Percentiles rank a stretch among this genome's conserved stretches.
Conservation (phyloP, 257 asterid genomes). For the Fraxinus americana region DNA sequence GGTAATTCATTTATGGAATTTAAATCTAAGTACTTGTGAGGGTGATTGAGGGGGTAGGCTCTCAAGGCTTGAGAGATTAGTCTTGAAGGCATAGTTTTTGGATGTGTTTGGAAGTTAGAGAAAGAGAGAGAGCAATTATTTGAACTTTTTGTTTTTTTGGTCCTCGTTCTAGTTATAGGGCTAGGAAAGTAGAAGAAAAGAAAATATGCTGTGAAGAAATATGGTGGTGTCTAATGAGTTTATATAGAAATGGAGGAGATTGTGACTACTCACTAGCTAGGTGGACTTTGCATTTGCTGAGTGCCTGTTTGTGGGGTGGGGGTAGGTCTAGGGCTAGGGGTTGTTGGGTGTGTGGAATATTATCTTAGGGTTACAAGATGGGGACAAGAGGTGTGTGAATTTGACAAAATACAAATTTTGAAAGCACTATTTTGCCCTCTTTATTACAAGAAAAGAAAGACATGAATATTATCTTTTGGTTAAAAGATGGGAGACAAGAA, state of each 20-base stretch:
- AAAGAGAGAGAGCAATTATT: slow-evolving; percentile 8
- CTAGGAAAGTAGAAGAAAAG: slow-evolving; percentile 3
- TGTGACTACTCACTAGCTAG: slow-evolving; percentile 40
- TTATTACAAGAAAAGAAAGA: background rate
- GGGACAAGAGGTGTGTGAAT: background rate
- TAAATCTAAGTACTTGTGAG: slow-evolving; percentile 59
- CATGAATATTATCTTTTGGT: background rate
- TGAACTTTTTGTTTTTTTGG: background rate
- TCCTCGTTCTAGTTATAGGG: slow-evolving; percentile 36
- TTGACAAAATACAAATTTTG: background rate
- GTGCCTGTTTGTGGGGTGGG: slow-evolving; percentile 1
- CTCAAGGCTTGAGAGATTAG: slow-evolving; percentile 33
- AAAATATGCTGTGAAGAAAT: slow-evolving; percentile 30
- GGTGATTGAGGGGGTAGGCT: slow-evolving; percentile 33
- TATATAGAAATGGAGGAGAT: slow-evolving; percentile 54
- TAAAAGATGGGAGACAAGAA: no score
- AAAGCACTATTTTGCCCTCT: background rate
- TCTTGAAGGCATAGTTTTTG: slow-evolving; percentile 55
- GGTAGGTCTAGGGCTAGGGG: no score
- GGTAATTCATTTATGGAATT: slow-evolving; percentile 67
- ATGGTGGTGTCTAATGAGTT: slow-evolving; percentile 29
- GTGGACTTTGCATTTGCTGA: slow-evolving; percentile 4
- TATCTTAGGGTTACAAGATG: background rate
- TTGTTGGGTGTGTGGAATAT: background rate
- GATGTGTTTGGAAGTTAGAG: background rate